A percentile compares a stretch with the other conserved stretches of the same genome.
These are phyloP conservation scores for Hippophae rhamnoides DNA, from an alignment of 306 rosid genomes.

Conservation along the genomic window DNA sequence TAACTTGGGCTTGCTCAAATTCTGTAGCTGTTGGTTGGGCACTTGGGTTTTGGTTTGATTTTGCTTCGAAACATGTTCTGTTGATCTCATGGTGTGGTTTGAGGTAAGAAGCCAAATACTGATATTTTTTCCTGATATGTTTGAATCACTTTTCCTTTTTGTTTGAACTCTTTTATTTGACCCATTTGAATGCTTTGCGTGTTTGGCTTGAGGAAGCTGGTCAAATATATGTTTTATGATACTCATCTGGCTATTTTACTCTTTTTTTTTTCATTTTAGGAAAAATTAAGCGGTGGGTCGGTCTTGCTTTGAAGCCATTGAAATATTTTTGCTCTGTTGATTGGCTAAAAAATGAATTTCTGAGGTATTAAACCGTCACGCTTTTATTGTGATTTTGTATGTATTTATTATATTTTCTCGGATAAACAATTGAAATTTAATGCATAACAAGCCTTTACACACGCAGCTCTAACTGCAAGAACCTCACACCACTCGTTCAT, in stretches of 20 bases:
- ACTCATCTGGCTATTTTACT: too few species aligned
- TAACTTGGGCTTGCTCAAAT: slow-evolving; percentile 17
- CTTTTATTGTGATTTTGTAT: slow-evolving; percentile 7
- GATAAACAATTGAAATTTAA: slow-evolving; percentile 27
- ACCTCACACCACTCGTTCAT: slow-evolving; percentile 10
- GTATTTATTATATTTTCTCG: neutral
- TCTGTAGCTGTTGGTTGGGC: neutral
- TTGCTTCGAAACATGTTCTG: neutral
- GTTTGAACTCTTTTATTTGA: too few species aligned
- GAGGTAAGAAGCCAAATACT: too few species aligned
- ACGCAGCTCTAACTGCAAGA: slow-evolving; percentile 31
- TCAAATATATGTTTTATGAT: too few species aligned
- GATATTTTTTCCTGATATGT: too few species aligned
- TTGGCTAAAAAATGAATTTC: neutral
- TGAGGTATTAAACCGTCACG: slow-evolving; percentile 11
- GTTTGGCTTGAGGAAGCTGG: too few species aligned
- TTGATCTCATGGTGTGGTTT: neutral
- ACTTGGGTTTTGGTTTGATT: neutral
- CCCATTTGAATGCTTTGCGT: too few species aligned
- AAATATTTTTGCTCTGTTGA: neutral
- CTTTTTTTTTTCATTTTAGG: too few species aligned
- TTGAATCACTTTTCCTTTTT: too few species aligned
- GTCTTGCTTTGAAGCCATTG: neutral
- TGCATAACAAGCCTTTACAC: slow-evolving; percentile 41
- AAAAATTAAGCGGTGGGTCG: too few species aligned